phyloP scores from a whole-genome alignment of 208 protist genomes.

The Wallacemonas sp. region DNA sequence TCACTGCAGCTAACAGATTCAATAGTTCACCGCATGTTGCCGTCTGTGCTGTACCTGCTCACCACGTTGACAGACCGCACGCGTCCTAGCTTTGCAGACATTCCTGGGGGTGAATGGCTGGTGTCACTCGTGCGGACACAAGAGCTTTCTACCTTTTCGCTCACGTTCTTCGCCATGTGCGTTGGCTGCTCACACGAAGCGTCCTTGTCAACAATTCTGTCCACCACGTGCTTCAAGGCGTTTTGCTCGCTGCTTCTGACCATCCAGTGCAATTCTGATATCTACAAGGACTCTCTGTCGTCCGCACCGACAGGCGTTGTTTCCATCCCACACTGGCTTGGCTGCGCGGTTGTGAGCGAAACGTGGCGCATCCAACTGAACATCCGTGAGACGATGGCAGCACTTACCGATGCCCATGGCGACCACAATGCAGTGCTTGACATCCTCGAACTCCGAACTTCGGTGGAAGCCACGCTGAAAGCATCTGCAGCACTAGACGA shows the following conservation, averaged over 20 bases:
- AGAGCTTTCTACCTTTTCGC: not conserved
- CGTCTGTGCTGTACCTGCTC: constrained; percentile 42
- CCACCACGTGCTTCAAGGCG: not conserved
- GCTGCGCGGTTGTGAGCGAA: constrained; percentile 3
- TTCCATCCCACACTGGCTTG: constrained; percentile 4
- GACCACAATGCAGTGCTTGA: not conserved
- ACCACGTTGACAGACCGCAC: not conserved
- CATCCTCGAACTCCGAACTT: not conserved
- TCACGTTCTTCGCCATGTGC: constrained; percentile 8
- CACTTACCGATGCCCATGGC: not conserved
- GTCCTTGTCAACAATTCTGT: not conserved
- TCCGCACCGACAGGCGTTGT: not conserved
- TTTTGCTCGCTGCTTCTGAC: not conserved
- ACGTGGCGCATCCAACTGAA: constrained; percentile 2
- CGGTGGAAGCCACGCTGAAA: not conserved
- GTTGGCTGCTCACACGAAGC: constrained; percentile 5
- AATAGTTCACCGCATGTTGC: constrained; percentile 52
- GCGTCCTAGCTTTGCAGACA: not conserved
- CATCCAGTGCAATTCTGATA: constrained; percentile 6
- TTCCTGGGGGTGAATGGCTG: constrained; percentile 2
- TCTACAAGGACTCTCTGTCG: not conserved
- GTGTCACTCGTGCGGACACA: not conserved
- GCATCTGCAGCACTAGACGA: not conserved
- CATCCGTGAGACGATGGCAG: not conserved
- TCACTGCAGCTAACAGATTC: constrained; percentile 38